Evolutionary conservation across 78 protist genomes (phyloP), one percentile per base, ranked within the genome.

Genomic region (Tieghemostelium lacteum): DNA sequence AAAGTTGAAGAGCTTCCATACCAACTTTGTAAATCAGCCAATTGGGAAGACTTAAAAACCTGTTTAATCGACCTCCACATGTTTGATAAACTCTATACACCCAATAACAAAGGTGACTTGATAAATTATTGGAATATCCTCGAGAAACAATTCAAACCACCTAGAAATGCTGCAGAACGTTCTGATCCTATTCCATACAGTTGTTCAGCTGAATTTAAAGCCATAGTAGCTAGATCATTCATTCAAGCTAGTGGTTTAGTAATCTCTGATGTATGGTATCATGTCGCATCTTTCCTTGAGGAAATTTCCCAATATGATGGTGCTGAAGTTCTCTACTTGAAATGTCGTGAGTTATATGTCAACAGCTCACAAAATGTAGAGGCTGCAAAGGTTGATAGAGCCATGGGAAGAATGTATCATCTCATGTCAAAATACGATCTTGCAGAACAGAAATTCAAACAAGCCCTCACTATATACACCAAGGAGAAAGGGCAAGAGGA

Each of bases 371-470:
- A 83, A 50, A 73, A 55, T 31, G 16, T 91, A 17, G 94, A 91
- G 5, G 94, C 88, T 73, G 94, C 94, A 50, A 91, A 80, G 31
- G 94, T 91, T 7, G 85, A 91, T 36, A 40, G 89, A 28, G 45
- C 80, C 14, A 66, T 91, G 74, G 94, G 92, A 54, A 80, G 66
- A 33, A 45, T 91, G 66, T 91, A 72, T 26, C 42, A 60, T 26
- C 34, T 61, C 42, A 57, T 40, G 50, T 37, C 67, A 0, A n/a
- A 45, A 14, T 54, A 29, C 40, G 94, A 71, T 8, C 29, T 61
- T 34, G 83, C 94, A 0, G 80, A 74, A 26, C 17, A 37, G 4
- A 74, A 65, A 52, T 69, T 91, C 54, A 73, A 57, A 45, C 66
- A 67, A 10, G 92, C 85, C 20, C 74, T 80, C 19, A 6, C 78